Percentiles rank a stretch among this genome's conserved stretches.
Conservation (phyloP, 305 asterid genomes). For the Fraxinus xanthoxyloides region DNA sequence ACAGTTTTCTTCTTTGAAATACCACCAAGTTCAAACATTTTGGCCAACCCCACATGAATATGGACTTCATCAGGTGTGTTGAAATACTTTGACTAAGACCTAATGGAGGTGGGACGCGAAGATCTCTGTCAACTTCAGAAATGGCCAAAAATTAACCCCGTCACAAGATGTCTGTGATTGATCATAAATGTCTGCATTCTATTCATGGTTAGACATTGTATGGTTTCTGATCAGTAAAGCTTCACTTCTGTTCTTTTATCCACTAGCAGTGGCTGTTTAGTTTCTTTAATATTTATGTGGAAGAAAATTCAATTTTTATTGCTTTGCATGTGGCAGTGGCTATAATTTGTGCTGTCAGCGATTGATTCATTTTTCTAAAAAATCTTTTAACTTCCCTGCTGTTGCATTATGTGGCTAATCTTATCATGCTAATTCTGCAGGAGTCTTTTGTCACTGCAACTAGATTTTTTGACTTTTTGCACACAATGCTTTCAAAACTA, state of each 20-base stretch:
- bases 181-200: neutral
- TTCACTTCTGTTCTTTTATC: neutral
- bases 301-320: neutral
- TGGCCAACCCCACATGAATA: neutral
- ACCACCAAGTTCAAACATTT: neutral
- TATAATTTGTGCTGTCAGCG: neutral
- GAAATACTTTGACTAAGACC: neutral
- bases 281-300: neutral
- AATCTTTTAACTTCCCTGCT: neutral
- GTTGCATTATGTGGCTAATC: conserved; percentile 19
- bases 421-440: conserved; percentile 25
- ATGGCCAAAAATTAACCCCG: neutral
- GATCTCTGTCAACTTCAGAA: neutral
- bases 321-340: neutral
- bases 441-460: conserved; percentile 15
- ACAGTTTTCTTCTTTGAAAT: neutral
- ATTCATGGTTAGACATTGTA: neutral
- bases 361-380: neutral
- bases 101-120: neutral
- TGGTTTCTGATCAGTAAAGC: neutral
- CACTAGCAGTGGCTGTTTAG: neutral
- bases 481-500: conserved; percentile 11
- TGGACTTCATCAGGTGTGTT: neutral
- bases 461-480: conserved; percentile 6
- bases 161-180: neutral